Evolutionary conservation across 371 early-diverging fungal species (phyloP), one percentile per base, ranked within the genome.

Genomic region (Mortierella sp.): DNA sequence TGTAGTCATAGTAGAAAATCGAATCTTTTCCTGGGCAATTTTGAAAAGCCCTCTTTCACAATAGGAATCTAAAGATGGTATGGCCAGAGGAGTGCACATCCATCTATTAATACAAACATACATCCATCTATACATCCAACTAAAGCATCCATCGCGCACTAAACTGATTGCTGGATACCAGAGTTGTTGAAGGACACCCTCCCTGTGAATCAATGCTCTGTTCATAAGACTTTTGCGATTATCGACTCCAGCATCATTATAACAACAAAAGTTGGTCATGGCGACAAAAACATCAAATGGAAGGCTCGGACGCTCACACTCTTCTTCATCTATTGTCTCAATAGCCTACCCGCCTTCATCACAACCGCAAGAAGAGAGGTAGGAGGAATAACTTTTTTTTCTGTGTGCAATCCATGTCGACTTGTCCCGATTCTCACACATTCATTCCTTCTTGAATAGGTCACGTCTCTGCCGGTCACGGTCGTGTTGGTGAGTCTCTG

Each of bases 381-480:
- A 66, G 30, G 26, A 9, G 22, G 26, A n/a, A 16, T 43, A 16
- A 28, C 11, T 8, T 28, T 3, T 24, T 12, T 30, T 18, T 52
- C n/a, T 5, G 11, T 14, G 11, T 10, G 24, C 30, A 30, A 26
- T 26, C 14, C 26, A 28, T 28, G 12, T 55, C 26, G 9, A 10
- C 8, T n/a, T 3, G 51, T 28, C 10, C 3, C 24, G 24, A 55
- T 55, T 55, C 55, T 55, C 24, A 55, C 20, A 28, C 30, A 24
- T 55, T 55, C 30, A 24, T 10, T 52, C 28, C 12, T 55, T 28
- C 18, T 37, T 51, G 26, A 57, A 55, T 66, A 66, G 66, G 96
- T 81, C 95, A 96, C 92, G 96, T 96, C 84, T 94, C 94, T 67
- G 95, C 94, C 91, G 96, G 96, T 90, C 95, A 96, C 92, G 96